These are phyloP conservation scores for Monosporascus sp. DNA, from an alignment of 2,329 filamentous ascomycete genomes.

Conservation along the genomic window DNA sequence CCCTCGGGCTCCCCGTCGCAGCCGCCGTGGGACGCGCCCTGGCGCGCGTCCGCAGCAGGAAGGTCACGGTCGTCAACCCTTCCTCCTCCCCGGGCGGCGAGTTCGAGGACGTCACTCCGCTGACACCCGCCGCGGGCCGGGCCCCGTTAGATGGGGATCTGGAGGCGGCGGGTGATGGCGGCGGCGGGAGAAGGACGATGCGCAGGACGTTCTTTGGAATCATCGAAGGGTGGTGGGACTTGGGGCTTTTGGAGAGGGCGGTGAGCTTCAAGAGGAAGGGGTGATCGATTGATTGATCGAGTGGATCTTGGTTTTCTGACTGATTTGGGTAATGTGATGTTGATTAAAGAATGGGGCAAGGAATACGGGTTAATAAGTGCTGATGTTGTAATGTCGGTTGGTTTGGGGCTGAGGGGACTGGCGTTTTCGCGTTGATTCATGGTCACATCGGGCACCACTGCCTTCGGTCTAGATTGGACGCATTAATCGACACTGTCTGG, in stretches of 20 bases:
- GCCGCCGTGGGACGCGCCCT: neutral
- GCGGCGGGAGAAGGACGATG: constrained; percentile 24
- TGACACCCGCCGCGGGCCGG: constrained; percentile 12
- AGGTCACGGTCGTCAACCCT: constrained; percentile 2
- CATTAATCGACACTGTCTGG: no score
- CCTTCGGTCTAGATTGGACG: no score
- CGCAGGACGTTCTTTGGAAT: constrained; percentile 42
- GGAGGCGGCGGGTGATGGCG: constrained; percentile 1
- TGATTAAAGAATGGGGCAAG: neutral
- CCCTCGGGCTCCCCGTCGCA: constrained; percentile 22
- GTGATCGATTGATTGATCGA: neutral
- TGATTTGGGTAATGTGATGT: neutral
- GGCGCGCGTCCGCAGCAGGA: constrained; percentile 12
- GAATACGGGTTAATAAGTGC: no score
- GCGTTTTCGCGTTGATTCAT: no score
- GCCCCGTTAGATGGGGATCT: neutral
- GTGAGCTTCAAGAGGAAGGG: constrained; percentile 27
- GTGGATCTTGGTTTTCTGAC: neutral
- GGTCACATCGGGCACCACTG: no score
- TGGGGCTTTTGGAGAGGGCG: constrained; percentile 39
- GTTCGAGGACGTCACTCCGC: constrained; percentile 18
- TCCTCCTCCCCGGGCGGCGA: constrained; percentile 5
- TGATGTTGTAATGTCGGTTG: no score
- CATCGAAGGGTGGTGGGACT: constrained; percentile 51
- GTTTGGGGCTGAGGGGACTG: no score